Conservation (phyloP, 768 basidiomycete genomes). For the Lactifluus piperatus region DNA sequence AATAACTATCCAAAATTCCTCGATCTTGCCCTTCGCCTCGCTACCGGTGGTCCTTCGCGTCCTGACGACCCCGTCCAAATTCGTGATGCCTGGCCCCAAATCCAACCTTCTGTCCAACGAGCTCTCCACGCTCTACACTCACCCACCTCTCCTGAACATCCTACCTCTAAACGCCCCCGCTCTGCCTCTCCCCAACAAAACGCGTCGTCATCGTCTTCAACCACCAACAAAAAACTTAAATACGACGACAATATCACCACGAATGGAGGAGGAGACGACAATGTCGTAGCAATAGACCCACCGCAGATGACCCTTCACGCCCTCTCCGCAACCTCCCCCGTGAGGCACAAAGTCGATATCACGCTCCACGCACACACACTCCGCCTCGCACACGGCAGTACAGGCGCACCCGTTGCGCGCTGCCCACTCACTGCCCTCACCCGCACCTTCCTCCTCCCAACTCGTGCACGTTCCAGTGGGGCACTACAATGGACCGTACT, state of each 20-base stretch:
- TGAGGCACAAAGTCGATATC: conserved; percentile 70
- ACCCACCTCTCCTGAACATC: background rate
- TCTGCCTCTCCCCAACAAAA: background rate
- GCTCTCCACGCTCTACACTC: background rate
- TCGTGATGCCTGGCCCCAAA: conserved; percentile 7
- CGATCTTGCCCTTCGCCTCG: conserved; percentile 12
- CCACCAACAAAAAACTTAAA: conserved; percentile 7
- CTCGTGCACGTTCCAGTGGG: conserved; percentile 47
- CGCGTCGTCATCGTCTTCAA: background rate
- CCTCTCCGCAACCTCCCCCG: conserved; percentile 60
- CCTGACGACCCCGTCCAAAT: conserved; percentile 1
- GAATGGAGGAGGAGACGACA: conserved; percentile 19
- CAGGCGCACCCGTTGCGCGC: conserved; percentile 40
- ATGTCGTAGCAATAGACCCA: conserved; percentile 23
- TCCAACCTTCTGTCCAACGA: conserved; percentile 3
- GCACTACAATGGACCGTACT: conserved; percentile 69
- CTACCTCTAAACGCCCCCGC: conserved; percentile 13
- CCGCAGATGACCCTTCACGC: conserved; percentile 53
- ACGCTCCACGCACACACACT: conserved; percentile 44
- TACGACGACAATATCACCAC: no score
- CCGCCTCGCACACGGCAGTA: conserved; percentile 42
- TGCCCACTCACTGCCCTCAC: conserved; percentile 39
- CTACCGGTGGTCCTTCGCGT: background rate
- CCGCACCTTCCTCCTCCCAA: conserved; percentile 65
- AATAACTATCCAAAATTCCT: conserved; percentile 1